A percentile compares a stretch with the other conserved stretches of the same genome.
phyloP scores from a whole-genome alignment of 2,329 filamentous ascomycete genomes.

The Alternaria angustiovoidea region DNA sequence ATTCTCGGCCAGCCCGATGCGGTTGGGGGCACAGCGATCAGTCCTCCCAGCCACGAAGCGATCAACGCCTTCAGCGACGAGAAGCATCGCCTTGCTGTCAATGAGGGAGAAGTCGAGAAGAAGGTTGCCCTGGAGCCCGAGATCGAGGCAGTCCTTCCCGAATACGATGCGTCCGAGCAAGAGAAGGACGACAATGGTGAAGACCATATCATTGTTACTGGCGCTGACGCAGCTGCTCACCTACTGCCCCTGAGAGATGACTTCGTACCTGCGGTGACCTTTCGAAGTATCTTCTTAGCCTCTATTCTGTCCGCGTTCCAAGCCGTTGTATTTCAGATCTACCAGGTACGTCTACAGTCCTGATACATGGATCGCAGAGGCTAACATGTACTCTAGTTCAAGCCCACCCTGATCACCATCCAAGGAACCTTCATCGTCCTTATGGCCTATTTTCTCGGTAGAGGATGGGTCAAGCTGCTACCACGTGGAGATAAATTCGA shows the following conservation, averaged over 20 bases:
- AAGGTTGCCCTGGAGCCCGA: constrained; percentile 18
- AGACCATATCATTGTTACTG: constrained; percentile 20
- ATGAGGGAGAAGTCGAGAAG: constrained; percentile 11
- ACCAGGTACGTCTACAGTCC: constrained; percentile 8
- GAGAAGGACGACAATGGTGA: constrained; percentile 8
- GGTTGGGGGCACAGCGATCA: constrained; percentile 20
- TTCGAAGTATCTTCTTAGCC: constrained; percentile 20
- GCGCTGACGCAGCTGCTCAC: constrained; percentile 25
- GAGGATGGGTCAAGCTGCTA: constrained; percentile 20
- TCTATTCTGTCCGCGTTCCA: constrained; percentile 22
- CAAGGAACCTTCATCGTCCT: constrained; percentile 29
- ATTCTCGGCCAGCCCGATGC: constrained; percentile 17
- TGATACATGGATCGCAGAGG: background rate
- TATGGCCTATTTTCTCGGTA: constrained; percentile 24
- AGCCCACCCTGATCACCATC: constrained; percentile 22
- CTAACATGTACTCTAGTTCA: constrained; percentile 19
- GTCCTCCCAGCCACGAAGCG: constrained; percentile 17
- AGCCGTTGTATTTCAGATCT: constrained; percentile 26
- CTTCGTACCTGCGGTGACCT: constrained; percentile 18
- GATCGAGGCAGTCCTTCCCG: constrained; percentile 18
- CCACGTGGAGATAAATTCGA: constrained; percentile 26
- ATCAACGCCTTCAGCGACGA: constrained; percentile 22
- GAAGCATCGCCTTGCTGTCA: constrained; percentile 16
- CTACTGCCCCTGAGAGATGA: constrained; percentile 25
- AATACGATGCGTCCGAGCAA: constrained; percentile 11